Evolutionary conservation across 371 early-diverging fungal genomes (phyloP).

Genomic region (Lichtheimia hyalospora): DNA sequence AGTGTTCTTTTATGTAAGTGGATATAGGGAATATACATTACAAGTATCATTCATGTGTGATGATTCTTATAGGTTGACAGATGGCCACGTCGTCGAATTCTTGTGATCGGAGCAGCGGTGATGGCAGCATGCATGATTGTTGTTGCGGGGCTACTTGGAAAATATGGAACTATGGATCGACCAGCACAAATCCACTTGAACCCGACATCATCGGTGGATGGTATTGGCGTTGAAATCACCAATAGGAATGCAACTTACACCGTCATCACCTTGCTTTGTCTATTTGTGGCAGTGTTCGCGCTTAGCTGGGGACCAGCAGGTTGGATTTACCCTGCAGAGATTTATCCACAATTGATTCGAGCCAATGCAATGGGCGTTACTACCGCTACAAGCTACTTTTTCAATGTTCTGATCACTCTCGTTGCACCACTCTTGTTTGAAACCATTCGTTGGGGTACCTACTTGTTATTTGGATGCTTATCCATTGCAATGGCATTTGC

Average conservation of each 20-base stretch:
- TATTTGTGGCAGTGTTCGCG: slow-evolving; percentile 71
- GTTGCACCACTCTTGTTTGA: slow-evolving; percentile 62
- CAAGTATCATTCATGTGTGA: neutral
- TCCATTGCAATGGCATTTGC: slow-evolving; percentile 56
- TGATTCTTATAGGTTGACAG: slow-evolving; percentile 19
- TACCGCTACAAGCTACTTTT: slow-evolving; percentile 82
- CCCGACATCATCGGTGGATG: slow-evolving; percentile 26
- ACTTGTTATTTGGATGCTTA: slow-evolving; percentile 62
- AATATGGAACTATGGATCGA: slow-evolving; percentile 15
- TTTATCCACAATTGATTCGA: slow-evolving; percentile 68
- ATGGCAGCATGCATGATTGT: slow-evolving; percentile 23
- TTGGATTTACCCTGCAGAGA: slow-evolving; percentile 90
- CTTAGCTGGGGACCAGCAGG: slow-evolving; percentile 67
- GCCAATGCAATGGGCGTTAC: slow-evolving; percentile 81
- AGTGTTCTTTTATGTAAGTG: slow-evolving; percentile 29
- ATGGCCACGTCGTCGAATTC: slow-evolving; percentile 22
- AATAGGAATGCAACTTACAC: slow-evolving; percentile 42
- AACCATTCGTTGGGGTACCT: slow-evolving; percentile 55
- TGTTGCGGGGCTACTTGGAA: slow-evolving; percentile 35
- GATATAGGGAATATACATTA: too few relatives aligned
- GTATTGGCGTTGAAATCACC: slow-evolving; percentile 10
- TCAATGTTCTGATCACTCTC: slow-evolving; percentile 63
- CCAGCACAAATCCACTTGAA: slow-evolving; percentile 11
- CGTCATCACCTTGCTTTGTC: slow-evolving; percentile 58
- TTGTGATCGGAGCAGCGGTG: slow-evolving; percentile 16